These are phyloP conservation scores for Candida ipomoeae DNA, from an alignment of 805 yeast species.

Conservation along the genomic window DNA sequence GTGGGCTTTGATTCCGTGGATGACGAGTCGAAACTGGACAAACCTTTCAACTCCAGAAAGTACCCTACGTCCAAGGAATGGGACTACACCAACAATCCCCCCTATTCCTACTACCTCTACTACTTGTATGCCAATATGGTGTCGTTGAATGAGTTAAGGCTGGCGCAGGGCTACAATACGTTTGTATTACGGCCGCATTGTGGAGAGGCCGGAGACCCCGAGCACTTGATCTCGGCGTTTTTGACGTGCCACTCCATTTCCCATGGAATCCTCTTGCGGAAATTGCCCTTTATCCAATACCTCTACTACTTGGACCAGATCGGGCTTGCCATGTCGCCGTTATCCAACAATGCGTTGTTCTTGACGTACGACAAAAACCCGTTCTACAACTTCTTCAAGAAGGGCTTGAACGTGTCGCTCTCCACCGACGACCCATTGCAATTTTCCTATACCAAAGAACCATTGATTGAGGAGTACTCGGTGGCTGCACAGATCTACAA, in stretches of 20 bases:
- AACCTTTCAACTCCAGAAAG: slow-evolving; percentile 66
- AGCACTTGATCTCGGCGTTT: slow-evolving; percentile 87
- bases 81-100: slow-evolving; percentile 80
- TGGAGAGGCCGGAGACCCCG: slow-evolving; percentile 99
- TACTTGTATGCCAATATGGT: slow-evolving; percentile 84
- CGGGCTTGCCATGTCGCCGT: slow-evolving; percentile 97
- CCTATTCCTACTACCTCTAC: slow-evolving; percentile 93
- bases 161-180: slow-evolving; percentile 71
- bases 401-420: slow-evolving; percentile 90
- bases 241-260: slow-evolving; percentile 88
- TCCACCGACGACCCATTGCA: slow-evolving; percentile 98
- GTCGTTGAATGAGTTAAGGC: slow-evolving; percentile 81
- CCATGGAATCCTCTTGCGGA: slow-evolving; percentile 91
- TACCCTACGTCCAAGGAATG: slow-evolving; percentile 85
- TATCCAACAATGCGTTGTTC: slow-evolving; percentile 93
- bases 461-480: slow-evolving; percentile 94
- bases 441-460: slow-evolving; percentile 94
- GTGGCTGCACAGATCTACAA: slow-evolving; percentile 98
- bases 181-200: slow-evolving; percentile 96
- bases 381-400: slow-evolving; percentile 81
- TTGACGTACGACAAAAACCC: slow-evolving; percentile 97
- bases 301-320: slow-evolving; percentile 90
- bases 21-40: slow-evolving; percentile 91
- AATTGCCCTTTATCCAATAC: slow-evolving; percentile 92
- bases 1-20: slow-evolving; percentile 98